These are phyloP conservation scores for Paxillus rubicundulus DNA, from an alignment of 768 basidiomycete species.

Conservation along the genomic window DNA sequence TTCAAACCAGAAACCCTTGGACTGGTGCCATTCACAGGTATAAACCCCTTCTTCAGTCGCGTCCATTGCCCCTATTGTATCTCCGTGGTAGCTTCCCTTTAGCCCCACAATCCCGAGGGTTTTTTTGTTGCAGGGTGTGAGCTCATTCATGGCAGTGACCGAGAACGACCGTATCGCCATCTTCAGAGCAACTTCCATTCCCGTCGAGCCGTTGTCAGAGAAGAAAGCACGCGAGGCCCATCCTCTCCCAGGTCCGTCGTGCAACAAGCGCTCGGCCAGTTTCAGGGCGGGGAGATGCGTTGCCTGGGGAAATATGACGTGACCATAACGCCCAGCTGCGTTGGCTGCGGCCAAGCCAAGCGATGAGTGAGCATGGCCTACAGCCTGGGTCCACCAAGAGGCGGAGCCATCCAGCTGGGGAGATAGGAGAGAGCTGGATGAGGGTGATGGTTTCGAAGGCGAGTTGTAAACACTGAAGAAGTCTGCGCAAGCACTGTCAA, in stretches of 20 bases:
- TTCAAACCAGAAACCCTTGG: slow-evolving; percentile 92
- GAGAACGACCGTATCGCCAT: slow-evolving; percentile 85
- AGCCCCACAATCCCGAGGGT: slow-evolving; percentile 78
- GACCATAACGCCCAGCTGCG: slow-evolving; percentile 92
- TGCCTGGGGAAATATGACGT: slow-evolving; percentile 94
- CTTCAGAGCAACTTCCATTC: slow-evolving; percentile 96
- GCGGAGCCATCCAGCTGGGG: slow-evolving; percentile 88
- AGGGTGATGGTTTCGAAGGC: slow-evolving; percentile 16
- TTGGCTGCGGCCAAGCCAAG: slow-evolving; percentile 84
- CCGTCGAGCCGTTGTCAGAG: slow-evolving; percentile 94
- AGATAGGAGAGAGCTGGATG: slow-evolving; percentile 40
- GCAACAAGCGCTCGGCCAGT: slow-evolving; percentile 76
- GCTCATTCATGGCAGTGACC: slow-evolving; percentile 33
- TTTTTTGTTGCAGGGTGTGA: slow-evolving; percentile 41
- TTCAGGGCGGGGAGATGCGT: slow-evolving; percentile 82
- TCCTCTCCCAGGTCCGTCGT: slow-evolving; percentile 74
- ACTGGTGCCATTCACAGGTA: slow-evolving; percentile 94
- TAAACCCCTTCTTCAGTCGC: slow-evolving; percentile 90
- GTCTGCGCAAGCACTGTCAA: slow-evolving; percentile 88
- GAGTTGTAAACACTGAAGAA: slow-evolving; percentile 73
- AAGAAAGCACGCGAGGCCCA: slow-evolving; percentile 94
- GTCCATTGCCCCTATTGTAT: slow-evolving; percentile 97
- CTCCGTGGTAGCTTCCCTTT: slow-evolving; percentile 94
- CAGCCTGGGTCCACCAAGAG: slow-evolving; percentile 96
- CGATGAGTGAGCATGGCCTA: slow-evolving; percentile 78